Evolutionary conservation across 495 filamentous ascomycete species (phyloP).

Genomic region (Penicillium canescens): DNA sequence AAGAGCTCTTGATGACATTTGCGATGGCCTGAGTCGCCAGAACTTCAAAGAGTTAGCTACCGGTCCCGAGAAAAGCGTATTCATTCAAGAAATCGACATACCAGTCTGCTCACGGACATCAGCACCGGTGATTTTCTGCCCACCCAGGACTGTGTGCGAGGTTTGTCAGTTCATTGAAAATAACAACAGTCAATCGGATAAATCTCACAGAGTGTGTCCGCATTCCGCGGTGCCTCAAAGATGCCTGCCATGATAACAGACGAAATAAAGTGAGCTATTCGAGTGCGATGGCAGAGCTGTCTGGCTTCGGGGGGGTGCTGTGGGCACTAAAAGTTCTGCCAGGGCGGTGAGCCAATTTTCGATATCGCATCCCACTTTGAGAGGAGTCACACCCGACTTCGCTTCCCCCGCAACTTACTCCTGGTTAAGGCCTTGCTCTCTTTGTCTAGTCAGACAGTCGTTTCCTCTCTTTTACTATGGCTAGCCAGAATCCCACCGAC

Average conservation of each 20-base stretch:
- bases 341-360: slow-evolving; percentile 40
- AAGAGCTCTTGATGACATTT: slow-evolving; percentile 98
- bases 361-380: slow-evolving; percentile 46
- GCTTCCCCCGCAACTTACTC: slow-evolving; percentile 17
- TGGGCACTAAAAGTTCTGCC: slow-evolving; percentile 51
- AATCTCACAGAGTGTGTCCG: slow-evolving; percentile 75
- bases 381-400: slow-evolving; percentile 27
- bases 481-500: slow-evolving; percentile 38
- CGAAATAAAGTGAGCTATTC: slow-evolving; percentile 20
- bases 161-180: slow-evolving; percentile 24
- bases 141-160: slow-evolving; percentile 72
- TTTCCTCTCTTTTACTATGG: slow-evolving; percentile 30
- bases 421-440: slow-evolving; percentile 15
- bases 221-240: slow-evolving; percentile 85
- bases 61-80: background rate
- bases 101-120: slow-evolving; percentile 97
- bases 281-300: slow-evolving; percentile 38
- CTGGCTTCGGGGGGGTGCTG: slow-evolving; percentile 28
- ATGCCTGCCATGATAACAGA: slow-evolving; percentile 72
- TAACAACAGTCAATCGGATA: background rate
- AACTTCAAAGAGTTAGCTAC: slow-evolving; percentile 52
- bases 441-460: slow-evolving; percentile 23
- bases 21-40: slow-evolving; percentile 94
- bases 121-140: slow-evolving; percentile 89
- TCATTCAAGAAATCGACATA: slow-evolving; percentile 34